Evolutionary conservation across 2,329 filamentous ascomycete genomes (phyloP).

Genomic region (Chaetomium strumarium): DNA sequence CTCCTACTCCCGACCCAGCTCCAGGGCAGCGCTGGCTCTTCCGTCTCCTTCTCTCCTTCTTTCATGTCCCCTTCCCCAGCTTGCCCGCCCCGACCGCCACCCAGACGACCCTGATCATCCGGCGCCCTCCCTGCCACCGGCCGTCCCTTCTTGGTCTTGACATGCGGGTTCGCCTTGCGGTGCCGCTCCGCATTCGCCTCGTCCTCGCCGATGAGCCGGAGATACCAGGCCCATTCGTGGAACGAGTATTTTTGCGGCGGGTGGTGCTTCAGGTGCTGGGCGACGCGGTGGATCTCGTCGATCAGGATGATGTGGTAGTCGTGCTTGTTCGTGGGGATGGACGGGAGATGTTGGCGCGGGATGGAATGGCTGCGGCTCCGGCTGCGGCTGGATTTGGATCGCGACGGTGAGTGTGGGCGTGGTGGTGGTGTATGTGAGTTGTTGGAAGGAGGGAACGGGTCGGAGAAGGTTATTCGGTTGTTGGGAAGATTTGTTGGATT

Average conservation of each 20-base stretch:
- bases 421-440: background rate
- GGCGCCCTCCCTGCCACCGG: background rate
- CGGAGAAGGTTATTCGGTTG: no score
- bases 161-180: constrained; percentile 28
- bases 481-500: background rate
- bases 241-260: constrained; percentile 65
- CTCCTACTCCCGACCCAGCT: constrained; percentile 60
- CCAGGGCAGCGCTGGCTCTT: constrained; percentile 40
- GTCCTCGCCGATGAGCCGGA: constrained; percentile 67
- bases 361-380: background rate
- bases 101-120: background rate
- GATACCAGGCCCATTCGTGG: constrained; percentile 82
- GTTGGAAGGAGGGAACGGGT: no score
- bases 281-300: constrained; percentile 62
- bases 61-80: constrained; percentile 1
- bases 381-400: background rate
- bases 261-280: constrained; percentile 53
- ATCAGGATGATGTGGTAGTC: constrained; percentile 62
- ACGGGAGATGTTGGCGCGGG: background rate
- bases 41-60: background rate
- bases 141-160: background rate
- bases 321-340: background rate
- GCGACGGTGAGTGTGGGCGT: background rate
- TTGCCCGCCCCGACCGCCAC: background rate
- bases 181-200: constrained; percentile 48